Base-by-base conservation (phyloP, 192 early-diverging fungal species). In the Backusella australiensis region DNA sequence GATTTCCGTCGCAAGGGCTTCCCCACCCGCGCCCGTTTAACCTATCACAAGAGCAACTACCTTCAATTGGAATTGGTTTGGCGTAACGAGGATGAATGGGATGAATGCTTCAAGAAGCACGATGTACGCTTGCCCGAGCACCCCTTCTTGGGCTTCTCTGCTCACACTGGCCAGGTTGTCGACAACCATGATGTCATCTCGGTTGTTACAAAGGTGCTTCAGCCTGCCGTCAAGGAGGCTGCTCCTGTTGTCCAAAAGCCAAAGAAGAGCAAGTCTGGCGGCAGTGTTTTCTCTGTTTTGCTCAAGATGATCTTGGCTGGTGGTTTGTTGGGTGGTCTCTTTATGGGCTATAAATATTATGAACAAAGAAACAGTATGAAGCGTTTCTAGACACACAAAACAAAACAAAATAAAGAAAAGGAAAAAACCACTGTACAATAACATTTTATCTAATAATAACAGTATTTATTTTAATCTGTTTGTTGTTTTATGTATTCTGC, bases 81-180 rank as follows among this genome's bases (percentile, higher is more conserved):
- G 38, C 70, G 81, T 15, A 81, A 75, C 17, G 83, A 90, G 75
- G 91, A 92, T 66, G 82, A 86, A 69, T 98, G 93, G 92, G 87
- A 89, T 59, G 82, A 91, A 59, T 99, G 98, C 85, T 98, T 99
- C 83, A 91, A 68, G 34, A 36, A 35, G 29, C 67, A 68, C 14
- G 29, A 34, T 35, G 67, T 68, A 21, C 35, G 86, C 17, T 78
- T 99, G 73, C 96, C 96, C 0, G 53, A 80, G 15, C 74, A 85
- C 46, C 83, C 90, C 49, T 98, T 95, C 82, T 86, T 99, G 53
- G 97, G 97, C 8, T 99, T 97, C 84, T 89, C 93, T 49, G 94
- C 96, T 7, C 85, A 90, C 63, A 99, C 98, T 0, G 98, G 98
- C 72, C 97, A 94, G 68, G 89, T 97, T 42, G 86, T 88, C 53